A percentile compares a stretch with the other conserved stretches of the same genome.
These are phyloP conservation scores for Brasenia schreberi DNA, from an alignment of 164 flowering plant genomes.

Conservation along the genomic window DNA sequence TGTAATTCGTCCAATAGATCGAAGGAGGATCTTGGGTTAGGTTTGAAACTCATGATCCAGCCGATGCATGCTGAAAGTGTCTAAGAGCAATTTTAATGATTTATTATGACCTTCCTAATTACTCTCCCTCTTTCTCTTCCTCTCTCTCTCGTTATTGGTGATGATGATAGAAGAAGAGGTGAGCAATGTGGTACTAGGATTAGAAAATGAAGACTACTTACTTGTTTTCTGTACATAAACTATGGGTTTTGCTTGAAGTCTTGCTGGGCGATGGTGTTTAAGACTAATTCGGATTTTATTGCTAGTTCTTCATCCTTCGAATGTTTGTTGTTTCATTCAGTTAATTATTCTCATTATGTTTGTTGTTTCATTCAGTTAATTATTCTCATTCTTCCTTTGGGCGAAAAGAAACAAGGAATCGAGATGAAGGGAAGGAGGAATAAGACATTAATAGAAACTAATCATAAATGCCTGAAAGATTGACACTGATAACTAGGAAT, in stretches of 20 bases:
- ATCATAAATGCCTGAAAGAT: neutral
- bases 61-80: slow-evolving; percentile 11
- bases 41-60: slow-evolving; percentile 83
- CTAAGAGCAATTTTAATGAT: slow-evolving; percentile 18
- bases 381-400: neutral
- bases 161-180: slow-evolving; percentile 11
- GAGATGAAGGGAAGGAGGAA: neutral
- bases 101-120: neutral
- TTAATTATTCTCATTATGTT: neutral
- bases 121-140: slow-evolving; percentile 5
- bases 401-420: neutral
- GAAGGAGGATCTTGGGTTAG: slow-evolving; percentile 52
- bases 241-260: slow-evolving; percentile 4
- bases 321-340: neutral
- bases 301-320: neutral
- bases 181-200: neutral
- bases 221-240: neutral
- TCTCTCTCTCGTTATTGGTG: slow-evolving; percentile 2
- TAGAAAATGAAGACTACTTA: neutral
- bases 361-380: neutral
- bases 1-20: slow-evolving; percentile 45
- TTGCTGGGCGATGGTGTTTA: neutral
- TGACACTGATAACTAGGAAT: neutral
- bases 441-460: neutral
- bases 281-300: neutral